Conservation (phyloP, 768 basidiomycete species). For the Tubosaeta sp. region DNA sequence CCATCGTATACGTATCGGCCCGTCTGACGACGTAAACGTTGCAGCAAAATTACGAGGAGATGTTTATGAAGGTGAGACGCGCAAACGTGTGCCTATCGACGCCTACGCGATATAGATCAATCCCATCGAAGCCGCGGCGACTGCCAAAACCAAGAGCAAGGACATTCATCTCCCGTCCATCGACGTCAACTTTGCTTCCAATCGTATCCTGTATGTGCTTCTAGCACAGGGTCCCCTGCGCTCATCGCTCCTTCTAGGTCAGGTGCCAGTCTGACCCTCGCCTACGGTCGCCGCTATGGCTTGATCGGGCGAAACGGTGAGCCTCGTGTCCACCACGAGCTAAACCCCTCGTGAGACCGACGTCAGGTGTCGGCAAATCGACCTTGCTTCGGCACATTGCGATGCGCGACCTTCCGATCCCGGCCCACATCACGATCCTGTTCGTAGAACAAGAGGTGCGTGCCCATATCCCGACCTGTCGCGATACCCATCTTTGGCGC, state of each 20-base stretch:
- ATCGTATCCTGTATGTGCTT: constrained; percentile 73
- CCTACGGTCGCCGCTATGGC: constrained; percentile 87
- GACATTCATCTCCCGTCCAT: constrained; percentile 93
- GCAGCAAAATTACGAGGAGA: constrained; percentile 97
- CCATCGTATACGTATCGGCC: not conserved
- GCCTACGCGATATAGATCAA: constrained; percentile 58
- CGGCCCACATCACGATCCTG: constrained; percentile 91
- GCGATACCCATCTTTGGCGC: not conserved
- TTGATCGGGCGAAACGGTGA: constrained; percentile 84
- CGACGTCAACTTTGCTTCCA: constrained; percentile 94
- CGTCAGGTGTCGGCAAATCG: constrained; percentile 87
- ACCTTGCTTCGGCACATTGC: constrained; percentile 93
- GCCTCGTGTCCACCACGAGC: not conserved
- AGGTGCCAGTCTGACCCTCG: constrained; percentile 81
- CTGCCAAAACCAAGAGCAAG: constrained; percentile 92
- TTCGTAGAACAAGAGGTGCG: constrained; percentile 97
- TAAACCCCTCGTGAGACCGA: not conserved
- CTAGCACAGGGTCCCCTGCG: not conserved
- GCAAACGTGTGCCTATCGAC: not conserved
- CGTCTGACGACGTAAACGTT: not conserved
- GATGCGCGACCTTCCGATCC: constrained; percentile 90
- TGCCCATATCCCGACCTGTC: not conserved
- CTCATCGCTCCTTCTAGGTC: constrained; percentile 42
- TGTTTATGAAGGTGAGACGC: constrained; percentile 91
- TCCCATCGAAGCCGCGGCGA: constrained; percentile 74